Conservation (phyloP, 441 rosid species). For the Populus hybrid region DNA sequence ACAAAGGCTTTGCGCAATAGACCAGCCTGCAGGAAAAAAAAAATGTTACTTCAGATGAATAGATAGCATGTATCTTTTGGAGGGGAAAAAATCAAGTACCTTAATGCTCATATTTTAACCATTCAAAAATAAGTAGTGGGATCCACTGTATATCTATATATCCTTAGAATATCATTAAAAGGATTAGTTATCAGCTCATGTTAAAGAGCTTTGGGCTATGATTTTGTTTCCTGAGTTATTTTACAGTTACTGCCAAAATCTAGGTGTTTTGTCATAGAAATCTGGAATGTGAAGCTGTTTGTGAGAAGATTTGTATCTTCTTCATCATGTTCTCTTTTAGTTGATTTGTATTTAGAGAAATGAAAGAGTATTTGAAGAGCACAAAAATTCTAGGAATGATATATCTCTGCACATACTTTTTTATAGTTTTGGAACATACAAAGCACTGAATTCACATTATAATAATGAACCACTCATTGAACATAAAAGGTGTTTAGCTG, state of each 20-base stretch:
- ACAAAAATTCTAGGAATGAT: background rate
- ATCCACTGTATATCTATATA: background rate
- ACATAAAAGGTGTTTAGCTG: background rate
- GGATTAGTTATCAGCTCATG: background rate
- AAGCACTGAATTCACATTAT: background rate
- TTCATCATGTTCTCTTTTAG: too few species aligned
- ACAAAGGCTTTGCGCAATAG: conserved; percentile 73
- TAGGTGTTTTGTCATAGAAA: background rate
- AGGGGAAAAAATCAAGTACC: background rate
- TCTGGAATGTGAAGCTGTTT: background rate
- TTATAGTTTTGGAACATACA: background rate
- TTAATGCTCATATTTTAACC: background rate
- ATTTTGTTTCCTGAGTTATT: background rate
- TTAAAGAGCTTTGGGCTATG: background rate
- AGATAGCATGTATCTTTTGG: background rate
- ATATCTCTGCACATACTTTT: background rate
- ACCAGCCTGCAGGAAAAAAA: conserved; percentile 63
- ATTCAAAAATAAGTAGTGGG: background rate
- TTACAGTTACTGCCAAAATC: background rate
- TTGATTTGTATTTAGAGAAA: background rate
- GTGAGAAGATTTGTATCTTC: background rate
- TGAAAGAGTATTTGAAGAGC: background rate
- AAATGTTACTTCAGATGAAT: conserved; percentile 15
- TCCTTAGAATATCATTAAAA: background rate
- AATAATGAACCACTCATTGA: background rate